phyloP scores from a whole-genome alignment of 306 rosid species.

The Pyrus bretschneideri region DNA sequence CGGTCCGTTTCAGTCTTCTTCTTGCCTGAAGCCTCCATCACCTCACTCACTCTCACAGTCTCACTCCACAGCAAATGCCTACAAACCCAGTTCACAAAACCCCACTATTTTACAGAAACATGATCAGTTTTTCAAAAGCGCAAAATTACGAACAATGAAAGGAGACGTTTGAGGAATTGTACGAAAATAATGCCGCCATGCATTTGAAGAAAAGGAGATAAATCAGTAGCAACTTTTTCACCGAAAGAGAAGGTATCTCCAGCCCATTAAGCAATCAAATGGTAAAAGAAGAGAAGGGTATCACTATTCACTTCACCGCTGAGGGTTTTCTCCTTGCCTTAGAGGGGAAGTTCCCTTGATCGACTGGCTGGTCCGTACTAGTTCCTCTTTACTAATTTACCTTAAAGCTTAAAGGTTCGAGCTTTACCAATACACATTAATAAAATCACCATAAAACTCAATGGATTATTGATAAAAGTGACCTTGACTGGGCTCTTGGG shows the following conservation, averaged over 20 bases:
- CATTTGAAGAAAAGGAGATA: neutral
- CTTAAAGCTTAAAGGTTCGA: neutral
- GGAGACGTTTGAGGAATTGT: neutral
- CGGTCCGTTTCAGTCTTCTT: neutral
- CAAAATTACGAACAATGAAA: neutral
- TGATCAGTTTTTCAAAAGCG: neutral
- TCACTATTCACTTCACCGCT: no score
- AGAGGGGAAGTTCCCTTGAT: neutral
- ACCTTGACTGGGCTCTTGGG: no score
- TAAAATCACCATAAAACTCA: no score
- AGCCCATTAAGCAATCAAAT: neutral
- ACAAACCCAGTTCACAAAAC: neutral
- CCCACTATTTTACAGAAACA: neutral
- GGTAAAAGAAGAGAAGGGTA: neutral
- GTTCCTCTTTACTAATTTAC: neutral
- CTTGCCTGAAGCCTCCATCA: slow-evolving; percentile 29
- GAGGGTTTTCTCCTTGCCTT: neutral
- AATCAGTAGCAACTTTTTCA: neutral
- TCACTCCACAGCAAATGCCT: neutral
- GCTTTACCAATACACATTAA: neutral
- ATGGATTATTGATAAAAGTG: no score
- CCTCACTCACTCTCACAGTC: neutral
- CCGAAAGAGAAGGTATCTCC: neutral
- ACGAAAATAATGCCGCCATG: neutral
- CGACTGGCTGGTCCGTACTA: neutral